phyloP scores from a whole-genome alignment of 805 yeast species.

The Kuraishia cidri region DNA sequence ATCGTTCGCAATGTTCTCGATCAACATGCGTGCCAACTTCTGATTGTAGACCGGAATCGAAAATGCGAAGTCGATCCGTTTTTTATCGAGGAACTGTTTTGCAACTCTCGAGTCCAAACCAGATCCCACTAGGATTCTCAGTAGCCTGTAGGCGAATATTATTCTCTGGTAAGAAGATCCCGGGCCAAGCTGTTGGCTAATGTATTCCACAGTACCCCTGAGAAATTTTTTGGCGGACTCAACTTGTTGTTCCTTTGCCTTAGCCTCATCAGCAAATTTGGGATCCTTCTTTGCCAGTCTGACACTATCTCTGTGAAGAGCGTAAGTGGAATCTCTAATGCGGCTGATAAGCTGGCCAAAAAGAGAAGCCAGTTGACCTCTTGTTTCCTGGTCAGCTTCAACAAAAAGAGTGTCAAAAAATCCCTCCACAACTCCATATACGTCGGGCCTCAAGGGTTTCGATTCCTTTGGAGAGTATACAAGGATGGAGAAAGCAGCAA shows the following conservation, averaged over 20 bases:
- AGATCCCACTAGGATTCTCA: constrained; percentile 35
- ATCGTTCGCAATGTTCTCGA: constrained; percentile 58
- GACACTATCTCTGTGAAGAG: constrained; percentile 40
- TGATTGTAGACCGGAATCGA: constrained; percentile 29
- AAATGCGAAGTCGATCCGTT: constrained; percentile 41
- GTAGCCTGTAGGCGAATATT: constrained; percentile 37
- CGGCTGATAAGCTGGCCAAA: constrained; percentile 57
- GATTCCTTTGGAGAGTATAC: constrained; percentile 58
- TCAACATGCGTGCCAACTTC: constrained; percentile 33
- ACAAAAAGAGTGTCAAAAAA: constrained; percentile 42
- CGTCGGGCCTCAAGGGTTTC: constrained; percentile 35
- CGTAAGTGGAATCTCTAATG: constrained; percentile 60
- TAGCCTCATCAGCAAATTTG: constrained; percentile 29
- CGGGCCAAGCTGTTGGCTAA: constrained; percentile 35
- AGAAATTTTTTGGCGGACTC: constrained; percentile 27
- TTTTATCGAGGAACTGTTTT: constrained; percentile 26
- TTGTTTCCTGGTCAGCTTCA: constrained; percentile 59
- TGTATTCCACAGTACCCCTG: constrained; percentile 19
- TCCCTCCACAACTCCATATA: constrained; percentile 32
- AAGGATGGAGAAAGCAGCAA: constrained; percentile 52
- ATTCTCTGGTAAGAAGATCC: constrained; percentile 49
- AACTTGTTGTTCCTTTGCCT: constrained; percentile 19
- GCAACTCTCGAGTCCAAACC: constrained; percentile 46
- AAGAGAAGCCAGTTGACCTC: constrained; percentile 57
- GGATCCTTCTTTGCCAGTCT: constrained; percentile 25